Conservation (phyloP, 176 grass and related monocot genomes). For the Saccharum officinarum region DNA sequence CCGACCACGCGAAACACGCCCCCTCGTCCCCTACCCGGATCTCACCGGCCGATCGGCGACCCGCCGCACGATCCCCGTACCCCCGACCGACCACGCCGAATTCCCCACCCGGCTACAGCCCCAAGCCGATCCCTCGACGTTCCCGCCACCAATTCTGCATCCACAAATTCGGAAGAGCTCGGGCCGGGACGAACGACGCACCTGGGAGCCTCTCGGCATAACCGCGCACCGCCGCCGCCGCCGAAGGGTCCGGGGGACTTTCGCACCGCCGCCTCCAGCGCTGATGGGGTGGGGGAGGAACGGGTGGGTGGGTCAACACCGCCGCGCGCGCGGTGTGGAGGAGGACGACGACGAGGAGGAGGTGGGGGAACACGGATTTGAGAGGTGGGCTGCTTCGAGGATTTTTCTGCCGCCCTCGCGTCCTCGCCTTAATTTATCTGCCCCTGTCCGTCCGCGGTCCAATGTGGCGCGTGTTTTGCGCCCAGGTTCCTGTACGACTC, state of each 20-base stretch:
- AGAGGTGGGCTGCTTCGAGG: not conserved
- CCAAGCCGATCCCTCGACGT: not conserved
- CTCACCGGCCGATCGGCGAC: not conserved
- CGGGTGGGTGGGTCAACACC: constrained; percentile 37
- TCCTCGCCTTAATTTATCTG: constrained; percentile 27
- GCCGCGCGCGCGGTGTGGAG: constrained; percentile 32
- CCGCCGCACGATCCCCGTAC: not conserved
- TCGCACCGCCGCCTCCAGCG: constrained; percentile 48
- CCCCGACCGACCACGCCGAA: not conserved
- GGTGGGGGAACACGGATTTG: not conserved
- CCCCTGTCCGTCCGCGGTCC: not conserved
- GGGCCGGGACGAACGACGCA: not conserved
- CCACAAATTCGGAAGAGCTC: not conserved
- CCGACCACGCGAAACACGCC: not conserved
- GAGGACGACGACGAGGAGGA: not conserved
- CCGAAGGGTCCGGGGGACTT: constrained; percentile 38
- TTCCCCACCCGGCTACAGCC: too few relatives aligned
- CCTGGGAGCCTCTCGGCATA: constrained; percentile 64
- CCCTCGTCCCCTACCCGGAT: not conserved
- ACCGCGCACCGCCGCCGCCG: constrained; percentile 41
- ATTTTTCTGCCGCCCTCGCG: constrained; percentile 1
- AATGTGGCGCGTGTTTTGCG: not conserved
- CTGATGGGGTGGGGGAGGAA: constrained; percentile 6
- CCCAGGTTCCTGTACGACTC: not conserved
- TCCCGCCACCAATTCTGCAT: not conserved